A percentile compares a stretch with the other conserved stretches of the same genome.
These are phyloP conservation scores for Cytospora leucostoma DNA, from an alignment of 2,329 filamentous ascomycete species.

Conservation along the genomic window DNA sequence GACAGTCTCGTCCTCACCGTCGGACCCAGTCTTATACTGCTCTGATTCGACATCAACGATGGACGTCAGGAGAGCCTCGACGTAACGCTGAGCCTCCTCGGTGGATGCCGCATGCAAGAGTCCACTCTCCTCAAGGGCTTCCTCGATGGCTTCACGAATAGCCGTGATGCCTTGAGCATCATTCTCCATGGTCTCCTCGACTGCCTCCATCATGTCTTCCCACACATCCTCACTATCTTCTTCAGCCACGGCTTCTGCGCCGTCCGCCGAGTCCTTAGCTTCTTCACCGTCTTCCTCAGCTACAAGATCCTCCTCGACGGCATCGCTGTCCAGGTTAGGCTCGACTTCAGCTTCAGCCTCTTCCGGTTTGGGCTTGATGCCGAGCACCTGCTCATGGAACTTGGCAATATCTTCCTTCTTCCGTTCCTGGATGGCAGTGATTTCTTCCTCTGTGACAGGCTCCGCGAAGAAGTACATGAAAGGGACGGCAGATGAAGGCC, in stretches of 20 bases:
- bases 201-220: slow-evolving; percentile 56
- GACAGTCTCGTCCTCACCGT: slow-evolving; percentile 30
- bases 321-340: slow-evolving; percentile 27
- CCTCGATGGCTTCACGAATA: slow-evolving; percentile 56
- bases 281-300: slow-evolving; percentile 32
- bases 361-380: slow-evolving; percentile 42
- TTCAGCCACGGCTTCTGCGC: slow-evolving; percentile 25
- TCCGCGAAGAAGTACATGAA: slow-evolving; percentile 91
- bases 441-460: slow-evolving; percentile 73
- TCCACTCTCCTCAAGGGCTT: slow-evolving; percentile 57
- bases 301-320: slow-evolving; percentile 34
- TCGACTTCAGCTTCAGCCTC: slow-evolving; percentile 30
- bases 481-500: slow-evolving; percentile 52
- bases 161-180: slow-evolving; percentile 55
- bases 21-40: slow-evolving; percentile 2
- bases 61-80: slow-evolving; percentile 53
- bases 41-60: slow-evolving; percentile 36
- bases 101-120: slow-evolving; percentile 49
- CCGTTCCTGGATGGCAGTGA: slow-evolving; percentile 70
- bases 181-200: slow-evolving; percentile 59
- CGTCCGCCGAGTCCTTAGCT: slow-evolving; percentile 18
- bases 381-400: slow-evolving; percentile 66
- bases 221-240: slow-evolving; percentile 46
- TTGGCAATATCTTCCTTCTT: slow-evolving; percentile 66
- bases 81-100: slow-evolving; percentile 49